These are phyloP conservation scores for Trypanosoma theileri DNA, from an alignment of 208 protist genomes.

Conservation along the genomic window DNA sequence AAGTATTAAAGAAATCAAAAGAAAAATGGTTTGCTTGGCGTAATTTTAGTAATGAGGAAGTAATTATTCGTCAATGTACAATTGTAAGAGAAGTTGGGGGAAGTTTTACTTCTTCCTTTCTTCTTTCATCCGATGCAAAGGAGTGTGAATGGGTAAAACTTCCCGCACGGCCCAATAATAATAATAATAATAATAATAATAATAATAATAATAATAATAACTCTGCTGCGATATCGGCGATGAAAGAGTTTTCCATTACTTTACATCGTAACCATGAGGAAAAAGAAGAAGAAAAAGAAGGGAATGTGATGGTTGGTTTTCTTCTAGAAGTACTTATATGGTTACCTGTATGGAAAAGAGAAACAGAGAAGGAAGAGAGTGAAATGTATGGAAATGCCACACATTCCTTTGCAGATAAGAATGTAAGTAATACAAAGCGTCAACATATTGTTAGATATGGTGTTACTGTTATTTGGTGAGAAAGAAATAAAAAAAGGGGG, in stretches of 20 bases:
- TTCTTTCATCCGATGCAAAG: constrained; percentile 1
- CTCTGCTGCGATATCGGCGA: not conserved
- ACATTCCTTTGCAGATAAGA: not conserved
- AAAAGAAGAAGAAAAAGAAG: not conserved
- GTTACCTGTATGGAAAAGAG: not conserved
- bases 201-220: not conserved
- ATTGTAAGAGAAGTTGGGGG: constrained; percentile 19
- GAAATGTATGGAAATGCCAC: not conserved
- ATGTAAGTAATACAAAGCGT: not conserved
- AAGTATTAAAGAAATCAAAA: not conserved
- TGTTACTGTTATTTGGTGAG: constrained; percentile 12
- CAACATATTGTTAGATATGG: constrained; percentile 18
- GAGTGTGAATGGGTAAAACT: constrained; percentile 6
- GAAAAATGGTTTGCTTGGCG: constrained; percentile 9
- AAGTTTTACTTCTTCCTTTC: constrained; percentile 12
- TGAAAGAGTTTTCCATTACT: constrained; percentile 3
- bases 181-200: not conserved
- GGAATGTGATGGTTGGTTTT: constrained; percentile 22
- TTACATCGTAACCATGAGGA: not conserved
- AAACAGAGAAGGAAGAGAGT: not conserved
- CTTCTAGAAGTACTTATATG: constrained; percentile 15
- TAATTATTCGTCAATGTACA: constrained; percentile 12
- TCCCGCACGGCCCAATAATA: not conserved
- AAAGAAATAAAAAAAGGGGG: not conserved
- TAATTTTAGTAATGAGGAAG: constrained; percentile 12